Conservation (phyloP, 2,329 filamentous ascomycete species). For the Aspergillus proliferans region DNA sequence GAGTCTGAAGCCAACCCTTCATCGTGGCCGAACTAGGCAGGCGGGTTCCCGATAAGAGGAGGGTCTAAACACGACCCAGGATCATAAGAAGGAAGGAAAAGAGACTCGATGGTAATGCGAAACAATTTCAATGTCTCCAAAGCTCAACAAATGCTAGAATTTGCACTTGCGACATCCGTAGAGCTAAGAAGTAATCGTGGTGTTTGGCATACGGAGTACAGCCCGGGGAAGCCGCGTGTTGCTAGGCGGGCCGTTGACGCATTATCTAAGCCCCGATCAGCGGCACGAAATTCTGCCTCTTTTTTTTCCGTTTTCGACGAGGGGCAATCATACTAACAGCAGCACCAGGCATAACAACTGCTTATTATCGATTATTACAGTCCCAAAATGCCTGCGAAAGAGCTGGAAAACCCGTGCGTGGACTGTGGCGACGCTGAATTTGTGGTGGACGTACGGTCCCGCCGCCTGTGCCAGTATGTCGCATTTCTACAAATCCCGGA, state of each 20-base stretch:
- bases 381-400: constrained; percentile 27
- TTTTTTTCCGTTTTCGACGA: constrained; percentile 7
- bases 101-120: background rate
- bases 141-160: constrained; percentile 3
- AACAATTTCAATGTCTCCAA: constrained; percentile 5
- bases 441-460: constrained; percentile 50
- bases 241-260: constrained; percentile 13
- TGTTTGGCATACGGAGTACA: constrained; percentile 3
- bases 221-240: constrained; percentile 18
- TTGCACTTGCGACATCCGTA: background rate
- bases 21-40: constrained; percentile 20
- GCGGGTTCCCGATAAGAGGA: constrained; percentile 11
- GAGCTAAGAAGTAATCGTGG: constrained; percentile 8
- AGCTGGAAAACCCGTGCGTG: constrained; percentile 41
- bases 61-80: constrained; percentile 7
- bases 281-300: constrained; percentile 12
- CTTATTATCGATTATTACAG: background rate
- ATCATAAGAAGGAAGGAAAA: constrained; percentile 15
- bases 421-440: constrained; percentile 51
- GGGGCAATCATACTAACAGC: background rate
- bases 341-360: background rate
- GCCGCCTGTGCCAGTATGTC: constrained; percentile 55
- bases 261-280: constrained; percentile 22
- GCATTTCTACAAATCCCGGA: constrained; percentile 1
- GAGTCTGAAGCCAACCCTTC: constrained; percentile 35